A percentile compares a stretch with the other conserved stretches of the same genome.
Conservation (phyloP, 2,329 filamentous ascomycete species). For the Chrysoporthe puriensis region DNA sequence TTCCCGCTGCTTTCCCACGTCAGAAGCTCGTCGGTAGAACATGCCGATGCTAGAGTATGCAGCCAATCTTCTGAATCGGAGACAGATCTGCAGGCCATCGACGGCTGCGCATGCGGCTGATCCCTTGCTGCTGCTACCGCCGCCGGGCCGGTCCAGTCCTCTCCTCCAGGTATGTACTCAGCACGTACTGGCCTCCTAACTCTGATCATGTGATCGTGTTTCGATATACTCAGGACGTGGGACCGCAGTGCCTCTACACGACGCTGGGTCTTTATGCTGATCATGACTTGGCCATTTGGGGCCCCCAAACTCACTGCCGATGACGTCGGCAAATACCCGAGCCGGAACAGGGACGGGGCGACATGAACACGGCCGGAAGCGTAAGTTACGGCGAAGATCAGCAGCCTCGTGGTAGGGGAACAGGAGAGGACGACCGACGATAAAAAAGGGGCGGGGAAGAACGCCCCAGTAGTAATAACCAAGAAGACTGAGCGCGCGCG, state of each 20-base stretch:
- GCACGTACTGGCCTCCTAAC: too few relatives aligned
- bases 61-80: constrained; percentile 10
- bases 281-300: background rate
- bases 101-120: constrained; percentile 8
- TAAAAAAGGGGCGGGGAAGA: background rate
- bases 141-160: background rate
- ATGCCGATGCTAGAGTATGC: constrained; percentile 5
- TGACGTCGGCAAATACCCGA: background rate
- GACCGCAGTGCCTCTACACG: background rate
- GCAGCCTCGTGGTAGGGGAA: background rate
- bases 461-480: background rate
- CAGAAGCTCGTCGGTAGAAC: background rate
- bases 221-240: background rate
- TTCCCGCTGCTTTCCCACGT: background rate
- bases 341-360: background rate
- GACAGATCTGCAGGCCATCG: constrained; percentile 13
- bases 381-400: background rate
- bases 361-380: background rate
- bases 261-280: too few relatives aligned
- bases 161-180: background rate
- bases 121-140: background rate
- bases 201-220: background rate
- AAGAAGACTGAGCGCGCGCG: background rate
- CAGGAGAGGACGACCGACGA: constrained; percentile 4
- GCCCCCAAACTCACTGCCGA: background rate